phyloP scores from a whole-genome alignment of 345 rosid species.

The Citrus maxima region DNA sequence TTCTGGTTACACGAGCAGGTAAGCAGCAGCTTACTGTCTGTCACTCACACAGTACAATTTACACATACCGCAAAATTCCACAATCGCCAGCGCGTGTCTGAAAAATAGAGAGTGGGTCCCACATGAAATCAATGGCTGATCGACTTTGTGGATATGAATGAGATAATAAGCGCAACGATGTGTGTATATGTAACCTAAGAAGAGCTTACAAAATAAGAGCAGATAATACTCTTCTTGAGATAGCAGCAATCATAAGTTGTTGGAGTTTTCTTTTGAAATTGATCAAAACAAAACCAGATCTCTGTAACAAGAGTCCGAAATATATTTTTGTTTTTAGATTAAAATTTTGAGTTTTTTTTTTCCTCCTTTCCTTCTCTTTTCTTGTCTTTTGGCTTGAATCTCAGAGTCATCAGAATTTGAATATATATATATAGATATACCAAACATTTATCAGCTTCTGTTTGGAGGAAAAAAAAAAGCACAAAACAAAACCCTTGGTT shows the following conservation, averaged over 20 bases:
- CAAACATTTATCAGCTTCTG: slow-evolving; percentile 49
- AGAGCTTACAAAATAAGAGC: slow-evolving; percentile 6
- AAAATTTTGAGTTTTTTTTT: slow-evolving; percentile 38
- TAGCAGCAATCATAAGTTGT: slow-evolving; percentile 18
- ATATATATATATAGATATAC: slow-evolving; percentile 18
- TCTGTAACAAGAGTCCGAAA: slow-evolving; percentile 44
- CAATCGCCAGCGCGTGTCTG: slow-evolving; percentile 9
- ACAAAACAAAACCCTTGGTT: slow-evolving; percentile 23
- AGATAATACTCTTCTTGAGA: background rate
- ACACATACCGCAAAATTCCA: background rate
- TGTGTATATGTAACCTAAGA: slow-evolving; percentile 6
- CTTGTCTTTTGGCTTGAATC: slow-evolving; percentile 67
- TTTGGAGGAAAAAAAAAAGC: slow-evolving; percentile 24
- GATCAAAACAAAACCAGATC: slow-evolving; percentile 39
- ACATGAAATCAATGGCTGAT: slow-evolving; percentile 25
- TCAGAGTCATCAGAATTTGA: slow-evolving; percentile 40
- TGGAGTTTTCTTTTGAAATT: slow-evolving; percentile 43
- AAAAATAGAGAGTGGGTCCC: slow-evolving; percentile 3
- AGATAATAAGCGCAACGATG: background rate
- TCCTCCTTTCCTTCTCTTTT: slow-evolving; percentile 12
- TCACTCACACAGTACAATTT: background rate
- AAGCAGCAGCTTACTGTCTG: slow-evolving; percentile 9
- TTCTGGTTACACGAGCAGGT: slow-evolving; percentile 21
- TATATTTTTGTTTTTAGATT: slow-evolving; percentile 26
- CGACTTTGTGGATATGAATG: slow-evolving; percentile 22